Evolutionary conservation across 768 basidiomycete species (phyloP).

Genomic region (Pleurotus citrinopileatus): DNA sequence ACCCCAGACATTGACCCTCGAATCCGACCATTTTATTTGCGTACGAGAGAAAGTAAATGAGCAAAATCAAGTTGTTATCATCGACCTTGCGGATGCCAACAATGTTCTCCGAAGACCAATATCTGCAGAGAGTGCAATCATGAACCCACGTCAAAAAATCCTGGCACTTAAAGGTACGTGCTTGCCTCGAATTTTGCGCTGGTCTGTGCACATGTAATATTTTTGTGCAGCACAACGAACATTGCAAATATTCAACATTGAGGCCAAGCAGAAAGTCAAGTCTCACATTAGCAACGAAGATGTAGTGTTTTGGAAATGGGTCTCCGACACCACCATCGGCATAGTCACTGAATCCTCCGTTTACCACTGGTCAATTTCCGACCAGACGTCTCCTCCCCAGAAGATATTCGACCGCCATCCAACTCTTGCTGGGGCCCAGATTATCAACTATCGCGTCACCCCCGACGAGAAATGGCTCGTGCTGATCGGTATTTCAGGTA

Average conservation of each 20-base stretch:
- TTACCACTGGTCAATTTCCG: conserved; percentile 83
- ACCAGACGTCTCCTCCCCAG: conserved; percentile 75
- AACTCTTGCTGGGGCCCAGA: conserved; percentile 91
- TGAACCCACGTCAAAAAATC: conserved; percentile 97
- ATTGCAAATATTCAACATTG: conserved; percentile 97
- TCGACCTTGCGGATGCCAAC: conserved; percentile 96
- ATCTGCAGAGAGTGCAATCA: conserved; percentile 97
- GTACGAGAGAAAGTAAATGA: conserved; percentile 94
- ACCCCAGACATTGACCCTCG: conserved; percentile 84
- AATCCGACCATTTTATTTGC: conserved; percentile 98
- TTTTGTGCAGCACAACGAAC: conserved; percentile 74
- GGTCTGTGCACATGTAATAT: conserved; percentile 9
- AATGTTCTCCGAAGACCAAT: conserved; percentile 95
- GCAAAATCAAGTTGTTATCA: conserved; percentile 97
- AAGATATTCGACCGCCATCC: conserved; percentile 97
- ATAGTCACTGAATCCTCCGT: conserved; percentile 94
- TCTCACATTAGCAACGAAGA: conserved; percentile 93
- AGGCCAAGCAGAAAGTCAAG: conserved; percentile 96
- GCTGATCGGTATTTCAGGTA: conserved; percentile 91
- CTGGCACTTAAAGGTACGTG: conserved; percentile 88
- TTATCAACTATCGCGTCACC: conserved; percentile 96
- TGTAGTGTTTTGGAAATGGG: conserved; percentile 99
- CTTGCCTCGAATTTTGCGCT: neutral
- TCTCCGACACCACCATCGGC: conserved; percentile 86
- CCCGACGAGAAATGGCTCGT: conserved; percentile 97